phyloP scores from a whole-genome alignment of 2,329 filamentous ascomycete genomes.

The Hypocreales sp. region DNA sequence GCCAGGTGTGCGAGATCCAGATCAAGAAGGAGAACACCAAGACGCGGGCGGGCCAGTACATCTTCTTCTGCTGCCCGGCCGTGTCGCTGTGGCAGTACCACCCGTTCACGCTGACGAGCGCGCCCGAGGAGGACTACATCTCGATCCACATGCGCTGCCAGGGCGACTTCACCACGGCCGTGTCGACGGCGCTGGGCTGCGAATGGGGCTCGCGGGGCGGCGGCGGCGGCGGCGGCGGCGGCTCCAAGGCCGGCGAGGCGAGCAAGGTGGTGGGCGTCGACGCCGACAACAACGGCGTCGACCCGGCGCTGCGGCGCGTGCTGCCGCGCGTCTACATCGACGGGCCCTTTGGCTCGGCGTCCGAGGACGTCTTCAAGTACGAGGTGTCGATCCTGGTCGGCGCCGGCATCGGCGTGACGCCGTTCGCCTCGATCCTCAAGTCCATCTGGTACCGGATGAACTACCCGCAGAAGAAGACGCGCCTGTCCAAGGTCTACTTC shows the following conservation, averaged over 20 bases:
- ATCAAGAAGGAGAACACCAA: conserved; percentile 83
- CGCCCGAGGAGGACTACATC: conserved; percentile 81
- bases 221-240: background rate
- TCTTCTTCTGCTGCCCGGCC: conserved; percentile 76
- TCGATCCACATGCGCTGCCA: conserved; percentile 72
- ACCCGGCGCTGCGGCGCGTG: conserved; percentile 56
- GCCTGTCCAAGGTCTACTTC: conserved; percentile 77
- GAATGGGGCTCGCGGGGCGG: conserved; percentile 41
- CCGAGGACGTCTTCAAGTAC: conserved; percentile 82
- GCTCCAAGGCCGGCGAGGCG: too few relatives aligned
- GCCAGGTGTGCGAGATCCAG: conserved; percentile 80
- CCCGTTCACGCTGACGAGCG: conserved; percentile 73
- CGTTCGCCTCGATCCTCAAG: conserved; percentile 75
- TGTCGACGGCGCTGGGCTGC: conserved; percentile 60
- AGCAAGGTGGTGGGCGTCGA: conserved; percentile 58
- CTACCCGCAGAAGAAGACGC: conserved; percentile 65
- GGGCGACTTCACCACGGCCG: conserved; percentile 63
- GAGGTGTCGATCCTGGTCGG: conserved; percentile 67
- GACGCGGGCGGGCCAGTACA: conserved; percentile 71
- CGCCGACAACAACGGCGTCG: conserved; percentile 39
- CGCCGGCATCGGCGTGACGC: conserved; percentile 74
- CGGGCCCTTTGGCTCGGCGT: conserved; percentile 73
- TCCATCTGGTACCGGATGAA: conserved; percentile 92
- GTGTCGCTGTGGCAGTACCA: conserved; percentile 83
- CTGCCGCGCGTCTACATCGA: conserved; percentile 71